Evolutionary conservation across 371 early-diverging fungal genomes (phyloP).

Genomic region (Zychaea mexicana): DNA sequence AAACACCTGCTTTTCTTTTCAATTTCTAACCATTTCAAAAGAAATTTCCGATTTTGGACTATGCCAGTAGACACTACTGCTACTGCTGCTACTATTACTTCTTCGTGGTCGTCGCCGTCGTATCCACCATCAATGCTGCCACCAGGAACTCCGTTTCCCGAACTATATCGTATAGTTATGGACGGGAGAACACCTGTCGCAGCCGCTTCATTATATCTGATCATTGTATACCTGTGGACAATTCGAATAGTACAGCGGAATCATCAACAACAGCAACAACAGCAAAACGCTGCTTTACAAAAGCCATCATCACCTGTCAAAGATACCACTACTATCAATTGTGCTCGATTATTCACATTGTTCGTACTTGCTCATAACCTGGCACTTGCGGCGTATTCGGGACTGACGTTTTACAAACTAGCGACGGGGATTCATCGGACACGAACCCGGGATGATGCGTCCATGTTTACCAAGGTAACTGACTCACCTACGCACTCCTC

Average conservation of each 20-base stretch:
- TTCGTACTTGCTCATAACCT: slow-evolving; percentile 64
- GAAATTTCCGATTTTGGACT: too few relatives aligned
- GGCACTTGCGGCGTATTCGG: slow-evolving; percentile 67
- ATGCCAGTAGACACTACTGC: too few relatives aligned
- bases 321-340: too few relatives aligned
- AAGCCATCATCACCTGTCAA: slow-evolving; percentile 28
- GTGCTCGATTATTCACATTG: slow-evolving; percentile 52
- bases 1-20: too few relatives aligned
- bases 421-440: slow-evolving; percentile 52
- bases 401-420: slow-evolving; percentile 67
- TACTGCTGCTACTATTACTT: too few relatives aligned
- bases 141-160: slow-evolving; percentile 57
- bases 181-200: slow-evolving; percentile 71
- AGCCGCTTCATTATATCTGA: slow-evolving; percentile 59
- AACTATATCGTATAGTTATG: slow-evolving; percentile 65
- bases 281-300: slow-evolving; percentile 5
- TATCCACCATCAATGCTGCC: too few relatives aligned
- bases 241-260: slow-evolving; percentile 3
- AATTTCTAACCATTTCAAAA: too few relatives aligned
- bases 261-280: too few relatives aligned
- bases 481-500: too few relatives aligned
- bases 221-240: slow-evolving; percentile 46
- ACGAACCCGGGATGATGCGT: not conserved
- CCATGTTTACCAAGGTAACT: not conserved
- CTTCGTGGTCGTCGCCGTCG: too few relatives aligned